These are phyloP conservation scores for Psidium guajava DNA, from an alignment of 345 rosid genomes.

Conservation along the genomic window DNA sequence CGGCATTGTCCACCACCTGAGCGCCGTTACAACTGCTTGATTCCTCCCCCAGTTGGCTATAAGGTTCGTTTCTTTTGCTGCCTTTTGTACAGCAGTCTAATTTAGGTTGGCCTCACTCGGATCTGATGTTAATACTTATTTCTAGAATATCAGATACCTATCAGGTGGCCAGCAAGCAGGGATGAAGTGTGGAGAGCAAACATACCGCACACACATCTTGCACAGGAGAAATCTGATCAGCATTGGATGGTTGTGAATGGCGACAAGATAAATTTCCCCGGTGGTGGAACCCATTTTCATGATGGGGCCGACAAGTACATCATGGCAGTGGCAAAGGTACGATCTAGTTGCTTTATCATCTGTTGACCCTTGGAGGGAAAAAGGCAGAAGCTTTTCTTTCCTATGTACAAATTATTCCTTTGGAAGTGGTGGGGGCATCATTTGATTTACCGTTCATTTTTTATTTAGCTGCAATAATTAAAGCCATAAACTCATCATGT, in stretches of 20 bases:
- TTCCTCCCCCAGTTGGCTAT: slow-evolving; percentile 85
- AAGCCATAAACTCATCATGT: background rate
- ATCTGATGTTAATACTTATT: slow-evolving; percentile 22
- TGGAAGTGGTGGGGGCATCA: background rate
- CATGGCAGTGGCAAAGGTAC: slow-evolving; percentile 70
- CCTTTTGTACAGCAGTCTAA: background rate
- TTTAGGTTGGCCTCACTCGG: slow-evolving; percentile 6
- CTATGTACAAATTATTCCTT: background rate
- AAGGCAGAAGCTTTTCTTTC: background rate
- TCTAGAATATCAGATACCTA: slow-evolving; percentile 74
- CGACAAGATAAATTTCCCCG: slow-evolving; percentile 91
- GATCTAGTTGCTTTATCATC: background rate
- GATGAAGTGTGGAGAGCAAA: slow-evolving; percentile 96
- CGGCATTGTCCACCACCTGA: slow-evolving; percentile 82
- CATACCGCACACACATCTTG: slow-evolving; percentile 94
- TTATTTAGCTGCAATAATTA: background rate
- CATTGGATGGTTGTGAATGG: slow-evolving; percentile 97
- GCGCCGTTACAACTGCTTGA: slow-evolving; percentile 80
- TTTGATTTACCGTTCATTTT: background rate
- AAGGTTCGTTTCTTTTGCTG: slow-evolving; percentile 37
- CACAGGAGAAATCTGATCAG: slow-evolving; percentile 95
- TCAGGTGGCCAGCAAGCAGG: slow-evolving; percentile 92
- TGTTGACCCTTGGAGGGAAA: background rate
- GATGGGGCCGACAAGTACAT: slow-evolving; percentile 95
- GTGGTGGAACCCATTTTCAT: slow-evolving; percentile 98